Conservation (phyloP, 2,329 filamentous ascomycete species). For the Monilinia laxa region DNA sequence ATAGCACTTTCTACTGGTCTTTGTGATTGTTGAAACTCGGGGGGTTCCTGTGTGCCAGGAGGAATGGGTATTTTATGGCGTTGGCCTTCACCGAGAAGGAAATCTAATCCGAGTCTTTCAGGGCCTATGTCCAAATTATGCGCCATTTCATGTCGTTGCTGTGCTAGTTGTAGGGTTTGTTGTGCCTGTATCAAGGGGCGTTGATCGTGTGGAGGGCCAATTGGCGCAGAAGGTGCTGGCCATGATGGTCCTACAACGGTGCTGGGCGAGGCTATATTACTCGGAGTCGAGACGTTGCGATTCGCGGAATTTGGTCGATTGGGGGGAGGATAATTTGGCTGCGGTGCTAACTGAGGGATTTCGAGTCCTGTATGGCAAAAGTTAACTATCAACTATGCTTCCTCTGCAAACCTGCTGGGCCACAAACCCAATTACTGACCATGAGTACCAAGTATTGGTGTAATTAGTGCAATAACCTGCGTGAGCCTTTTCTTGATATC, state of each 20-base stretch:
- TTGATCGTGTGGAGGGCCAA: slow-evolving; percentile 38
- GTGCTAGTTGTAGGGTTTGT: slow-evolving; percentile 41
- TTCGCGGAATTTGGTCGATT: slow-evolving; percentile 38
- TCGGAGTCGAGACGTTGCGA: slow-evolving; percentile 44
- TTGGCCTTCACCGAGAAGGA: slow-evolving; percentile 64
- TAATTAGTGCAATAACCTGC: slow-evolving; percentile 61
- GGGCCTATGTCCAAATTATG: slow-evolving; percentile 60
- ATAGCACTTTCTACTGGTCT: slow-evolving; percentile 28
- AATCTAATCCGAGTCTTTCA: slow-evolving; percentile 71
- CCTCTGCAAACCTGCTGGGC: background rate
- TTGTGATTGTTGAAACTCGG: slow-evolving; percentile 30
- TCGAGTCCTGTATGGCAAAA: slow-evolving; percentile 28
- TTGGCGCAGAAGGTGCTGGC: slow-evolving; percentile 37
- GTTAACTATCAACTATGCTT: slow-evolving; percentile 1
- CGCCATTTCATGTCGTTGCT: slow-evolving; percentile 51
- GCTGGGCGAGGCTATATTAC: slow-evolving; percentile 44
- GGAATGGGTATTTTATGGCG: slow-evolving; percentile 54
- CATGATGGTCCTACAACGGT: slow-evolving; percentile 37
- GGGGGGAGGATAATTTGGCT: slow-evolving; percentile 32
- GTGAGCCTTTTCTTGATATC: slow-evolving; percentile 71
- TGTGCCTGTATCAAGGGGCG: slow-evolving; percentile 28
- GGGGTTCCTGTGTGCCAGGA: slow-evolving; percentile 39
- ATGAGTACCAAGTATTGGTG: slow-evolving; percentile 52
- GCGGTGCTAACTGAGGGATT: slow-evolving; percentile 29
- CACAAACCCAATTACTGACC: slow-evolving; percentile 32